phyloP scores from a whole-genome alignment of 768 basidiomycete species.

The Asterophora parasitica region DNA sequence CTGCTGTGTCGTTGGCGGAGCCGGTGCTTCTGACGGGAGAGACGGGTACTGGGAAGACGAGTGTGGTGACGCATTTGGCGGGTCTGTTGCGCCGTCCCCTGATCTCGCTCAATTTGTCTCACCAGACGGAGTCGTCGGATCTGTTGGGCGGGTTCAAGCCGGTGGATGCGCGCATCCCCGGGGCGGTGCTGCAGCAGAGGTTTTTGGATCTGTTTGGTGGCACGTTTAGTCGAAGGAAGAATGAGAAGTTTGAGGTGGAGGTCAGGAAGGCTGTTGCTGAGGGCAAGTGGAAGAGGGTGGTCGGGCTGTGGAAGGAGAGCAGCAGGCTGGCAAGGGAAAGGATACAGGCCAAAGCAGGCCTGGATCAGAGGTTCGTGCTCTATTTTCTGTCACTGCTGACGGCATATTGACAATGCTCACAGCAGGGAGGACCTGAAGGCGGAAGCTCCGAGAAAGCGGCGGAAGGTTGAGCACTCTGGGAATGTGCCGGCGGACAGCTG shows the following conservation, averaged over 20 bases:
- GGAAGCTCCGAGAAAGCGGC: constrained; percentile 20
- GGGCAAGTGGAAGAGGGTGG: constrained; percentile 80
- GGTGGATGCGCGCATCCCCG: constrained; percentile 82
- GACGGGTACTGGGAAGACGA: constrained; percentile 99
- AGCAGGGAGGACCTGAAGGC: constrained; percentile 25
- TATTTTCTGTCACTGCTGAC: not conserved
- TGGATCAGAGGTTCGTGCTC: constrained; percentile 23
- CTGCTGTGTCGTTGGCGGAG: constrained; percentile 66
- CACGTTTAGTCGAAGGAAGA: constrained; percentile 89
- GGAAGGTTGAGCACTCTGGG: constrained; percentile 12
- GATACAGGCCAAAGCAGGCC: constrained; percentile 34
- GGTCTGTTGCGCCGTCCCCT: constrained; percentile 70
- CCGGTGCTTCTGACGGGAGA: constrained; percentile 92
- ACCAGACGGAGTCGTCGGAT: constrained; percentile 95
- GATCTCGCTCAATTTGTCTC: constrained; percentile 88
- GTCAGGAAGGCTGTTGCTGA: constrained; percentile 79
- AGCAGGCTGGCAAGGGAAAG: constrained; percentile 63
- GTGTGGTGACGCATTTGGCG: constrained; percentile 83
- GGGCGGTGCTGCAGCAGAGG: constrained; percentile 57
- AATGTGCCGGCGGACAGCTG: constrained; percentile 15
- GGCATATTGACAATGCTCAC: not conserved
- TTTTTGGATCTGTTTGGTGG: constrained; percentile 79
- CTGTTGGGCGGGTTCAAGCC: constrained; percentile 95
- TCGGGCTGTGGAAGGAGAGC: constrained; percentile 81
- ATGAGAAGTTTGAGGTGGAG: constrained; percentile 78